Base-by-base conservation (phyloP, 2,329 filamentous ascomycete species). In the Cladosporium oxysporum region DNA sequence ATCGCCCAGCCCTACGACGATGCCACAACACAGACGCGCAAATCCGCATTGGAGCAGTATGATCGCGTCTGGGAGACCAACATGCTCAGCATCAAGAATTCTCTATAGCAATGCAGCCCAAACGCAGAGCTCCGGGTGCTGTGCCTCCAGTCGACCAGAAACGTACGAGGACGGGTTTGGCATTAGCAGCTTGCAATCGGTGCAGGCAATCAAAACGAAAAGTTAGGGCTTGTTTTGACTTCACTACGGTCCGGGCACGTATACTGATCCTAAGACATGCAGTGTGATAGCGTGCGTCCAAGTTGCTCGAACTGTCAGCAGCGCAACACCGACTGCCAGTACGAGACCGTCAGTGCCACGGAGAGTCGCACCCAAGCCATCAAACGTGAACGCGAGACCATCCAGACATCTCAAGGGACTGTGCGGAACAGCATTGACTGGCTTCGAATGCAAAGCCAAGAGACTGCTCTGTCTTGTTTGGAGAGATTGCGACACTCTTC, bases 281-380 rank as follows among this genome's bases (percentile, higher is more conserved):
- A 60, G 58, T 60, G 41, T 21, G 28, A 35, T 14, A 23, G 41
- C 33, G 37, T 12, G 7, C 58, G 41, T 18, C 58, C 58, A 21
- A 16, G 23, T 14, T 50, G 58, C 28, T 28, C 18, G n/a, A 50
- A 23, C 12, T 60, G 41, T 21, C 58, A 49, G 8, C 26, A 16
- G 8, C 11, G 37, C 18, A n/a, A 16, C 26, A 18, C 37, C n/a
- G 41, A n/a, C 1, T 60, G 58, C 12, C 26, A 60, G 26, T 60
- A 60, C 58, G 58, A 60, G 12, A 60, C 58, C 8, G 41, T 49
- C 28, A 49, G 14, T 23, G 18, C 58, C 2, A 33, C 37, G n/a
- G 58, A 60, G 28, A 60, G 41, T 18, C 26, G 58, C 5, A 29
- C 41, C 14, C 37, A 49, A 31, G 58, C 58, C 18, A 60, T 60